Percentiles rank a stretch among this genome's conserved stretches.
phyloP scores from a whole-genome alignment of 352 stramenopile species.

The Phytophthora pistaciae region DNA sequence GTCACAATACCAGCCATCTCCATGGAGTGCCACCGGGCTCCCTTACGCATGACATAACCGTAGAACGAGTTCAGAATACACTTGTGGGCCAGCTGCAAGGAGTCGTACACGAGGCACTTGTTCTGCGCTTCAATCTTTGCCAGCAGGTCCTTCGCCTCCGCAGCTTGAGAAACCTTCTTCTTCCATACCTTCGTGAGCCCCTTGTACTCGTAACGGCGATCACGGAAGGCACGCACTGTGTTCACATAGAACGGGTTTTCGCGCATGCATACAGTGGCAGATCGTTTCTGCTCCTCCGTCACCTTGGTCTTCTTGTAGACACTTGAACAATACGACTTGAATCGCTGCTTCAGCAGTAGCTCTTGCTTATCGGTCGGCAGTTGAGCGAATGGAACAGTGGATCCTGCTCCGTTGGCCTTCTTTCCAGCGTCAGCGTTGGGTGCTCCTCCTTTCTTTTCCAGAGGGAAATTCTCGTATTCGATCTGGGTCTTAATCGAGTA shows the following conservation, averaged over 20 bases:
- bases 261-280: constrained; percentile 98
- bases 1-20: constrained; percentile 99
- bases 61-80: constrained; percentile 99
- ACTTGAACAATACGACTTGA: constrained; percentile 97
- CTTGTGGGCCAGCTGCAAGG: constrained; percentile 99
- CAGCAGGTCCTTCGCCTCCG: constrained; percentile 84
- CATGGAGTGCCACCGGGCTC: constrained; percentile 99
- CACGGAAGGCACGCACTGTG: constrained; percentile 98
- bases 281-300: constrained; percentile 94
- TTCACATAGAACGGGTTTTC: constrained; percentile 99
- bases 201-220: constrained; percentile 99
- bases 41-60: constrained; percentile 99
- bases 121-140: constrained; percentile 90
- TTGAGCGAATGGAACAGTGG: constrained; percentile 69
- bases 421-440: constrained; percentile 20
- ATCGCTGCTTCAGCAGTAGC: constrained; percentile 75
- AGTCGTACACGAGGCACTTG: constrained; percentile 97
- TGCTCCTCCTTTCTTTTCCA: constrained; percentile 23
- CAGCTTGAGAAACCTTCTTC: constrained; percentile 77
- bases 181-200: constrained; percentile 97
- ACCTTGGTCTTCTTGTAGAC: constrained; percentile 98
- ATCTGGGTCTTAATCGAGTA: constrained; percentile 97
- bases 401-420: constrained; percentile 8
- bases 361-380: constrained; percentile 67
- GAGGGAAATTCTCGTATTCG: constrained; percentile 88